A percentile compares a stretch with the other conserved stretches of the same genome.
phyloP scores from a whole-genome alignment of 495 filamentous ascomycete genomes.

The Jackrogersella minutella region DNA sequence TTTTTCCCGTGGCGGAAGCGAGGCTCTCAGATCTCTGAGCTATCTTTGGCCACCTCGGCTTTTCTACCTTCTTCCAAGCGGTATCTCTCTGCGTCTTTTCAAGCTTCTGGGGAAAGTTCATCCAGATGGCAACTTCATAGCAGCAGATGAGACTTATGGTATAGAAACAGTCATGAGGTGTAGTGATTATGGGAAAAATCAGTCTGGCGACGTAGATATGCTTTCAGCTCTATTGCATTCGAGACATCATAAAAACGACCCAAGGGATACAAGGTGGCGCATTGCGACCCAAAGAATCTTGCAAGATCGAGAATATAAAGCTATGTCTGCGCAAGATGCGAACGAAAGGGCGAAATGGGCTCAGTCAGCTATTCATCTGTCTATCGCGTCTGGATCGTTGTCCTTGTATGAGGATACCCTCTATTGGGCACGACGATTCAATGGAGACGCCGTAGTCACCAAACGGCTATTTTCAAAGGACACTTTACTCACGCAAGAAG shows the following conservation, averaged over 20 bases:
- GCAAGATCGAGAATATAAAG: conserved; percentile 7
- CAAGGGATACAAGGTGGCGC: not conserved
- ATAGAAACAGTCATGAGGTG: not conserved
- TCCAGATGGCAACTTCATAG: not conserved
- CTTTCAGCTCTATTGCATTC: conserved; percentile 5
- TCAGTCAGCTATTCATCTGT: conserved; percentile 28
- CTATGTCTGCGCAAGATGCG: conserved; percentile 2
- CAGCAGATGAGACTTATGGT: not conserved
- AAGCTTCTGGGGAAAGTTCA: not conserved
- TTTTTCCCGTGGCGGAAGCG: not conserved
- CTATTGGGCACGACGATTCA: conserved; percentile 35
- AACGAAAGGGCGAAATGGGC: conserved; percentile 23
- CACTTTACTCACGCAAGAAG: conserved; percentile 18
- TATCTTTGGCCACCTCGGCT: not conserved
- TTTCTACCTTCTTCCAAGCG: conserved; percentile 15
- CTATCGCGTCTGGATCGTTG: conserved; percentile 33
- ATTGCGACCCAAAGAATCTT: not conserved
- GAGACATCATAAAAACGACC: not conserved
- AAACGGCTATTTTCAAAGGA: not conserved
- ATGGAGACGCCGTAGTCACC: conserved; percentile 16
- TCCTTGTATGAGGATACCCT: conserved; percentile 38
- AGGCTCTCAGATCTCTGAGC: not conserved
- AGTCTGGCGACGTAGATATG: conserved; percentile 1
- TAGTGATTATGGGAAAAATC: not conserved
- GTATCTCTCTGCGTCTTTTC: conserved; percentile 4